phyloP scores from a whole-genome alignment of 352 stramenopile genomes.

The Stramenopiles sp. region DNA sequence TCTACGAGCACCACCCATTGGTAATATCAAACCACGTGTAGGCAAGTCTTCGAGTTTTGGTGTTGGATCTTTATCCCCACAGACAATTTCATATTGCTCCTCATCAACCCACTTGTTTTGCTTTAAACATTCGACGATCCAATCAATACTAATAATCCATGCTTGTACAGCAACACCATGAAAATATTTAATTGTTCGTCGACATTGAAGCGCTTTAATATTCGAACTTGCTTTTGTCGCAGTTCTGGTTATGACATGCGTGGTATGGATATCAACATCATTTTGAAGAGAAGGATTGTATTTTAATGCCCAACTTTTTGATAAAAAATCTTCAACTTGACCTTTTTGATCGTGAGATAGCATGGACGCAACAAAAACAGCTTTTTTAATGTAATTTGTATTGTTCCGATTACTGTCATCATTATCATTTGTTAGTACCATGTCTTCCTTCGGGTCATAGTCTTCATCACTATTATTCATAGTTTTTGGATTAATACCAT shows the following conservation, averaged over 20 bases:
- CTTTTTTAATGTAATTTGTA: not conserved
- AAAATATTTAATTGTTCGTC: conserved; percentile 3
- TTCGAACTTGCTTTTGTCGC: not conserved
- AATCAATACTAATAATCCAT: not conserved
- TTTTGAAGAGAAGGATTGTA: not conserved
- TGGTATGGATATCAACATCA: not conserved
- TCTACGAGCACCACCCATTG: not conserved
- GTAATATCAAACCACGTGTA: not conserved
- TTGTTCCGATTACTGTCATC: not conserved
- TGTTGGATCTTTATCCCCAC: not conserved
- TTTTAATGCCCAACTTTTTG: not conserved
- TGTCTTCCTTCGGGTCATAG: not conserved
- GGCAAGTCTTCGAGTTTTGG: not conserved
- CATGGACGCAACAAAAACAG: not conserved
- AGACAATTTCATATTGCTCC: not conserved
- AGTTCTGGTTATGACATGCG: not conserved
- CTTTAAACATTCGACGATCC: not conserved
- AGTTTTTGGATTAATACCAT: no score
- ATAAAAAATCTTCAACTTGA: not conserved
- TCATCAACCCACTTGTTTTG: not conserved
- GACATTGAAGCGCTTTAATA: not conserved
- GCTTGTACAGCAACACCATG: not conserved
- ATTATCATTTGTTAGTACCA: not conserved
- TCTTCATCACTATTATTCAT: no score
- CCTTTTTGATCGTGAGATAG: not conserved